Evolutionary conservation across 1,284 basidiomycete genomes (phyloP).

Genomic region (Leccinum fuscescens): DNA sequence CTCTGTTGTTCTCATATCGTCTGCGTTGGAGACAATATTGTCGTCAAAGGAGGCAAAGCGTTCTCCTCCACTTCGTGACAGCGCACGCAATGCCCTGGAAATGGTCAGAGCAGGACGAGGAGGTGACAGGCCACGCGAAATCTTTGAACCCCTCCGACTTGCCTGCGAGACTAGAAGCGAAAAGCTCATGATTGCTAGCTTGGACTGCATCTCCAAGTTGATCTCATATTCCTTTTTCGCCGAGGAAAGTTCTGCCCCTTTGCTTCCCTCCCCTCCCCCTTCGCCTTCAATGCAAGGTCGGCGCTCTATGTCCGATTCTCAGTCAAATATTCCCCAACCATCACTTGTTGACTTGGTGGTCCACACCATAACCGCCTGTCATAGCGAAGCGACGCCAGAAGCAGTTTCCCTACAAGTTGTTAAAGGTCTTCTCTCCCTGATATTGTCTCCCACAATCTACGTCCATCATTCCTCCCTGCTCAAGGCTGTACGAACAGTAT

Average conservation of each 20-base stretch:
- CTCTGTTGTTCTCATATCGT: conserved; percentile 77
- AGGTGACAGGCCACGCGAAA: conserved; percentile 74
- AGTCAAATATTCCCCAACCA: conserved; percentile 52
- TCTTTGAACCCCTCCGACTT: conserved; percentile 89
- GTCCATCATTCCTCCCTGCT: conserved; percentile 93
- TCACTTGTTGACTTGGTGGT: conserved; percentile 89
- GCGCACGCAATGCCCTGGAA: conserved; percentile 80
- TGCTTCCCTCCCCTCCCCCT: conserved; percentile 61
- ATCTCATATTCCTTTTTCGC: conserved; percentile 95
- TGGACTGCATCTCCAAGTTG: conserved; percentile 95
- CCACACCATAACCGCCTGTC: conserved; percentile 91
- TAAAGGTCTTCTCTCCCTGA: conserved; percentile 86
- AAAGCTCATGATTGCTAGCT: conserved; percentile 89
- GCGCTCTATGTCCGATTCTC: conserved; percentile 47
- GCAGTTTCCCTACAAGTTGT: conserved; percentile 93
- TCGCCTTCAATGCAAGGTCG: conserved; percentile 57
- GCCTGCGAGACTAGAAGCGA: conserved; percentile 93
- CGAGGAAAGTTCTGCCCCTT: conserved; percentile 42
- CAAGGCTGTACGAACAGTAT: conserved; percentile 93
- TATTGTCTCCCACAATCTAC: conserved; percentile 81
- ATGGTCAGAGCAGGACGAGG: conserved; percentile 73
- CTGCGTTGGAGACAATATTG: conserved; percentile 85
- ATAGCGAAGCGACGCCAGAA: conserved; percentile 84
- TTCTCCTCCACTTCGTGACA: conserved; percentile 76
- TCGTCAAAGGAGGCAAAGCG: conserved; percentile 89